These are phyloP conservation scores for Gymnopilus junonius DNA, from an alignment of 768 basidiomycete species.

Conservation along the genomic window DNA sequence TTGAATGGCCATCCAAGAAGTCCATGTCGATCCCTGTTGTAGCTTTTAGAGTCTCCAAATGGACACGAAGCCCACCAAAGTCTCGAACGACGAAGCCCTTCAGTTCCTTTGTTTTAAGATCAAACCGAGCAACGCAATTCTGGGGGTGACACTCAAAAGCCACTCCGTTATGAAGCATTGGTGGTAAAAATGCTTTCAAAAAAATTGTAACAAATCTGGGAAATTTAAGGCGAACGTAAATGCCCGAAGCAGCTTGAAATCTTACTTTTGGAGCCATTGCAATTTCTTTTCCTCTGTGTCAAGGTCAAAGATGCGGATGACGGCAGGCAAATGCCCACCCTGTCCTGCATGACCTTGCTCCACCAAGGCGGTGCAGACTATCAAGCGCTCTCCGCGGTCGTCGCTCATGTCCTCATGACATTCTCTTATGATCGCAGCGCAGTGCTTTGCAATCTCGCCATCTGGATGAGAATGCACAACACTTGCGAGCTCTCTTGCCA, in stretches of 20 bases:
- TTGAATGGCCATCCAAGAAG: conserved; percentile 50
- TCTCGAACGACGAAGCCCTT: conserved; percentile 62
- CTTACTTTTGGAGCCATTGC: conserved; percentile 56
- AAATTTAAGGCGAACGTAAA: conserved; percentile 5
- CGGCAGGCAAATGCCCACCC: conserved; percentile 48
- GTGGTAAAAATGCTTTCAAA: conserved; percentile 59
- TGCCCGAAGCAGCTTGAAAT: neutral
- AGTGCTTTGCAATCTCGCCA: conserved; percentile 57
- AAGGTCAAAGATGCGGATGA: conserved; percentile 55
- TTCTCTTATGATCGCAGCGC: conserved; percentile 56
- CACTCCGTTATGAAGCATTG: conserved; percentile 57
- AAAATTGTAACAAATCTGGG: conserved; percentile 51
- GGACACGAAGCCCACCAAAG: conserved; percentile 59
- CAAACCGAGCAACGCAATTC: conserved; percentile 60
- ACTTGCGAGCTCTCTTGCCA: conserved; percentile 59
- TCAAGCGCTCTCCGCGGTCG: conserved; percentile 51
- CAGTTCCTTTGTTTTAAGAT: conserved; percentile 49
- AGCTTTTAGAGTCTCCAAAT: conserved; percentile 50
- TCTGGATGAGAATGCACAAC: conserved; percentile 52
- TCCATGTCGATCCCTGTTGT: conserved; percentile 56
- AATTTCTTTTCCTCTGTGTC: conserved; percentile 54
- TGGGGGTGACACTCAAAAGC: conserved; percentile 66
- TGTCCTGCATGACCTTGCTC: conserved; percentile 55
- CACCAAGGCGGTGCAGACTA: conserved; percentile 60
- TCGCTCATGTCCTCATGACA: conserved; percentile 53